phyloP scores from a whole-genome alignment of 2,329 filamentous ascomycete genomes.

The Neobulgaria alba region DNA sequence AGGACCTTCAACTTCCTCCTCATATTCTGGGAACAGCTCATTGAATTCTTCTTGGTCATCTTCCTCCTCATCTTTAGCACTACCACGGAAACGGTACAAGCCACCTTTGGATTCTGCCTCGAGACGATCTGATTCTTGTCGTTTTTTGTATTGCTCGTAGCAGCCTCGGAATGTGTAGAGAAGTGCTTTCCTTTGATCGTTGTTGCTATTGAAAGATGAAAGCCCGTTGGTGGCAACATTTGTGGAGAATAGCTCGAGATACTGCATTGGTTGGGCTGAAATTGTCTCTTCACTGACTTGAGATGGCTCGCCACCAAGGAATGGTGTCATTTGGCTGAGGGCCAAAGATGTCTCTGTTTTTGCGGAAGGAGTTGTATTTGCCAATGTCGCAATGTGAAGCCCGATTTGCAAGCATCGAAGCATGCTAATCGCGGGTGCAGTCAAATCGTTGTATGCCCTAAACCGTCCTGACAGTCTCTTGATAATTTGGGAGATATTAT shows the following conservation, averaged over 20 bases:
- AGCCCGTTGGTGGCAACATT: slow-evolving; percentile 41
- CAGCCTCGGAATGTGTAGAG: slow-evolving; percentile 62
- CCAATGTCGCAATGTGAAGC: slow-evolving; percentile 47
- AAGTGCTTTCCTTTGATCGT: slow-evolving; percentile 42
- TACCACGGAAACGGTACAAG: slow-evolving; percentile 76
- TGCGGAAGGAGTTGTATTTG: slow-evolving; percentile 3
- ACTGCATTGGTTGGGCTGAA: slow-evolving; percentile 34
- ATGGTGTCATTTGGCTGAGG: slow-evolving; percentile 43
- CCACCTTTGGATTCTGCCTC: slow-evolving; percentile 65
- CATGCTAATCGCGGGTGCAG: slow-evolving; percentile 67
- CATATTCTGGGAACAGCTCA: slow-evolving; percentile 73
- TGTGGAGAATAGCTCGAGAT: slow-evolving; percentile 40
- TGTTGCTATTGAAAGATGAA: slow-evolving; percentile 31
- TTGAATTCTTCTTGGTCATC: slow-evolving; percentile 66
- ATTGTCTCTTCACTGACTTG: slow-evolving; percentile 10
- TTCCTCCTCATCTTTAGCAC: slow-evolving; percentile 67
- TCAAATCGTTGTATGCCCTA: slow-evolving; percentile 77
- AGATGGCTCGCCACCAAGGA: slow-evolving; percentile 39
- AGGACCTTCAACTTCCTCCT: slow-evolving; percentile 34
- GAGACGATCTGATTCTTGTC: slow-evolving; percentile 67
- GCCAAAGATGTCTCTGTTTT: slow-evolving; percentile 8
- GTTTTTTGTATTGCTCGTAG: slow-evolving; percentile 72
- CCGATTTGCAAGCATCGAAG: slow-evolving; percentile 72
- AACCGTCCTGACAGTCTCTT: slow-evolving; percentile 62
- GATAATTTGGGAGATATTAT: slow-evolving; percentile 60